A percentile compares a stretch with the other conserved stretches of the same genome.
These are phyloP conservation scores for Kurtzmaniella natalensis DNA, from an alignment of 1,139 yeast species.

Conservation along the genomic window DNA sequence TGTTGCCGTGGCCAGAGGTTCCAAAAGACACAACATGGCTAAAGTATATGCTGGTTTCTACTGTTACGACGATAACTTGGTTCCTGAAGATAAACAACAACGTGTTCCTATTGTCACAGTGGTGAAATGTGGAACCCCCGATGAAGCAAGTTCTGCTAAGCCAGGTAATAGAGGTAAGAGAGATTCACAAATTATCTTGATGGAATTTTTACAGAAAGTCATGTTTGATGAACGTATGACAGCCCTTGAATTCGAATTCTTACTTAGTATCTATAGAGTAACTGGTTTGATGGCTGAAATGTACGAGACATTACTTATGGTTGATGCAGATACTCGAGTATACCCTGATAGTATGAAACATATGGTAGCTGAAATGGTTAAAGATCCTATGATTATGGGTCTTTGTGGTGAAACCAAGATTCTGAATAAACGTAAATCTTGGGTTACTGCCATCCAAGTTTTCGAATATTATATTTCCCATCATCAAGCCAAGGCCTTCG, in stretches of 20 bases:
- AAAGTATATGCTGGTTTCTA: constrained; percentile 90
- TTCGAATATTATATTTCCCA: constrained; percentile 95
- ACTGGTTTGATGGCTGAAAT: constrained; percentile 87
- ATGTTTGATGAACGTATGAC: constrained; percentile 98
- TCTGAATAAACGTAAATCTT: constrained; percentile 75
- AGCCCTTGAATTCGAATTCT: constrained; percentile 78
- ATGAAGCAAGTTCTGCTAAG: constrained; percentile 71
- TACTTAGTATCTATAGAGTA: constrained; percentile 74
- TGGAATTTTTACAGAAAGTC: constrained; percentile 87
- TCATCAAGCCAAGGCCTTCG: constrained; percentile 95
- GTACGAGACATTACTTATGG: constrained; percentile 87
- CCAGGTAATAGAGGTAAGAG: constrained; percentile 99
- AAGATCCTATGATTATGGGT: constrained; percentile 89
- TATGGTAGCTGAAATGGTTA: constrained; percentile 90
- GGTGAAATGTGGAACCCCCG: constrained; percentile 92
- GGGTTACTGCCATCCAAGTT: constrained; percentile 96
- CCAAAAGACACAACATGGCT: constrained; percentile 97
- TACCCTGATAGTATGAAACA: constrained; percentile 89
- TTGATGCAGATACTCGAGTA: constrained; percentile 94
- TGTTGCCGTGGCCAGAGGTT: constrained; percentile 91
- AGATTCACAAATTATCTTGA: constrained; percentile 89
- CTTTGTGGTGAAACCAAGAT: constrained; percentile 97
- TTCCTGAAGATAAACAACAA: constrained; percentile 79
- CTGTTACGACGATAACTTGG: constrained; percentile 68
- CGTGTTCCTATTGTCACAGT: constrained; percentile 78